Evolutionary conservation across 768 basidiomycete genomes (phyloP), one percentile per base, ranked within the genome.

Genomic region (Amanita fuliginea): DNA sequence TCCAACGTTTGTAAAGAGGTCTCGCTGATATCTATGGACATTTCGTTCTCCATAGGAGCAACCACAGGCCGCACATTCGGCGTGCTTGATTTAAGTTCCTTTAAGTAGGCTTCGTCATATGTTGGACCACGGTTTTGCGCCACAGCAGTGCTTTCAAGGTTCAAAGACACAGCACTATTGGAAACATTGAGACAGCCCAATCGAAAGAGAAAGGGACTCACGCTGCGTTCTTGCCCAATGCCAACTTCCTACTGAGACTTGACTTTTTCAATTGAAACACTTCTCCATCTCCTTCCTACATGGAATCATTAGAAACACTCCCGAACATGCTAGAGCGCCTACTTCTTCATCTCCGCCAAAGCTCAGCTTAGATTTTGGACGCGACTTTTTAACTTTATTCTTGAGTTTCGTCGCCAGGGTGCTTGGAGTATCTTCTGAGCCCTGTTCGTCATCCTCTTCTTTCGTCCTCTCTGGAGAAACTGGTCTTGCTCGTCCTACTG

Each of bases 221-320:
- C 77, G 76, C 67, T 46, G 80, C 70, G 61, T 75, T 74, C 42
- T 68, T 73, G 11, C 77, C 76, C 36, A 84, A 63, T 1, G 76
- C 59, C 53, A 86, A 59, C 55, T 83, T 86, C 53, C 70, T 68
- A 57, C 87, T 90, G 39, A 91, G 68, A 47, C 63, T 82, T 2
- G 86, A 88, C 65, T 88, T 92, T 62, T 89, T 91, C 14, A 91
- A 68, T 67, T 85, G 73, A 61, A 92, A 90, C 0, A 74, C 68
- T 51, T 87, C 81, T 6, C 72, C 78, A 34, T 73, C 74, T 9
- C 69, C 73, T 57, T 75, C 75, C 80, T 86, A 46, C 49, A 42
- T 36, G 7, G 0, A 9, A 37, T 37, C 6, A 41, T 34, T 64
- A 72, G 56, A 67, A 67, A 61, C 57, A 49, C 51, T 51, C 42